Conservation (phyloP, 192 early-diverging fungal species). For the Linnemannia exigua region DNA sequence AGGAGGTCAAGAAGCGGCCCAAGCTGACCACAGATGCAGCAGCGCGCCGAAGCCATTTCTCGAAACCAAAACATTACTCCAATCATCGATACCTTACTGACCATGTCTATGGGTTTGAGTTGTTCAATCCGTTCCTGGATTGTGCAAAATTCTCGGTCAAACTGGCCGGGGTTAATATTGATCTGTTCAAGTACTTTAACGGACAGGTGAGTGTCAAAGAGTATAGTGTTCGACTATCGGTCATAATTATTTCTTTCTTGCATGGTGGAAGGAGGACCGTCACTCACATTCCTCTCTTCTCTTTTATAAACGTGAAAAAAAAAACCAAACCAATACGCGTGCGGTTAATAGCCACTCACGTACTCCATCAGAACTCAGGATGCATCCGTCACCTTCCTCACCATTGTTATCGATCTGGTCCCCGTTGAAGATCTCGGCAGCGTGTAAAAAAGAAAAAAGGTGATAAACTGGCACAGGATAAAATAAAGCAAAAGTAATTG, state of each 20-base stretch:
- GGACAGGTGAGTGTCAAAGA: constrained; percentile 24
- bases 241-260: background rate
- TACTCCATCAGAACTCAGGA: constrained; percentile 12
- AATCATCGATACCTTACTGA: constrained; percentile 8
- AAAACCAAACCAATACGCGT: too few species aligned
- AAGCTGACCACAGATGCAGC: background rate
- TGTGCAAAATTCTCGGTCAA: constrained; percentile 14
- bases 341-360: background rate
- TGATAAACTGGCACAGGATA: too few species aligned
- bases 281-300: background rate
- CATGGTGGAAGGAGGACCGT: background rate
- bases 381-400: constrained; percentile 4
- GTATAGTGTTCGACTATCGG: background rate
- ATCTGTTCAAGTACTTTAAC: constrained; percentile 21
- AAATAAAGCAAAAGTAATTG: background rate
- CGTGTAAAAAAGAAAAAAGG: background rate
- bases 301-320: background rate
- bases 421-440: background rate
- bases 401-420: constrained; percentile 8
- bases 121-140: constrained; percentile 37
- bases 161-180: constrained; percentile 26
- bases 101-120: constrained; percentile 32
- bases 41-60: constrained; percentile 18
- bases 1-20: constrained; percentile 14
- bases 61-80: constrained; percentile 10